Base-by-base conservation (phyloP, 352 stramenopile species). In the Phytophthora agathidicida region DNA sequence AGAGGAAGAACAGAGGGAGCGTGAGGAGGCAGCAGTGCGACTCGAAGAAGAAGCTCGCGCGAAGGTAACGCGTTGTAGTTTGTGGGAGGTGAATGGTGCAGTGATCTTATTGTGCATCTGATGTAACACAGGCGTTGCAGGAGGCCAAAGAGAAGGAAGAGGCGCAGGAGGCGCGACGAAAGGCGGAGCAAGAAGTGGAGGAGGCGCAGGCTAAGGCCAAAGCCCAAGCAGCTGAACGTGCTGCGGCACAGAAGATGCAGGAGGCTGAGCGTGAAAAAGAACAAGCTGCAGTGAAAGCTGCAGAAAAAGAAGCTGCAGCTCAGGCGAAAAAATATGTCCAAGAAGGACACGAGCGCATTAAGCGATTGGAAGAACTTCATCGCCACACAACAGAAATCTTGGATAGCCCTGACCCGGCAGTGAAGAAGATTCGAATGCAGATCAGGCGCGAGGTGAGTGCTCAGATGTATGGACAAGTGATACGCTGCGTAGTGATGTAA, bases 401-500 rank as follows among this genome's bases (percentile, higher is more conserved):
- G 3, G 75, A 71, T 14, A 84, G 54, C 31, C 50, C 60, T 9
- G 72, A 91, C 36, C 69, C 71, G 10, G 27, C 55, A 2, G 69
- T 89, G 46, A 93, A 93, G 66, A 67, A 69, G 26, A 76, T 88
- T 20, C 82, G 84, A 37, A 72, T 93, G 44, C 74, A 89, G 20
- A 89, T 93, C 43, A 79, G 79, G 49, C 66, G 79, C 4, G 65
- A 91, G 69, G 82, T 88, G 16, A 14, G 62, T 42, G 22, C 6
- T 30, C 23, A 3, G 22, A 11, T 23, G 14, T 33, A 26, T 27
- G 31, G 0, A 28, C 5, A 13, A n/a, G 6, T 41, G 23, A 5
- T 50, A 17, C 17, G 11, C 30, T 26, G 24, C 41, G 13, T n/a
- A 22, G 28, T 44, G 22, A 37, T 20, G 11, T 16, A 37, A 19